Conservation (phyloP, 2,329 filamentous ascomycete genomes). For the Fusarium piperis region DNA sequence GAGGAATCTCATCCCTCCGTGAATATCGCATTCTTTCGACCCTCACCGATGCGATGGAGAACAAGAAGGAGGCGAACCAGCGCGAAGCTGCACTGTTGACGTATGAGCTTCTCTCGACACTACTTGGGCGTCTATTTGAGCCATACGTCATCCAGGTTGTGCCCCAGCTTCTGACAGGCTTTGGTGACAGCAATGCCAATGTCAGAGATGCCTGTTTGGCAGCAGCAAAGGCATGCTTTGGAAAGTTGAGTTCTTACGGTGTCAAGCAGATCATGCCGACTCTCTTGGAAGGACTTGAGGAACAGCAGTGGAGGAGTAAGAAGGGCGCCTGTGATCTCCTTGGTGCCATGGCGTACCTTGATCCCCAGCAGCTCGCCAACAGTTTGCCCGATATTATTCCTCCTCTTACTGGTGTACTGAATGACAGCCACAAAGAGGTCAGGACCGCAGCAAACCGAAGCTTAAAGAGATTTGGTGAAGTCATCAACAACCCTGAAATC, state of each 20-base stretch:
- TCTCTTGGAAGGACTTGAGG: conserved; percentile 89
- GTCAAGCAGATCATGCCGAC: conserved; percentile 95
- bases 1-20: conserved; percentile 81
- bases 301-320: conserved; percentile 97
- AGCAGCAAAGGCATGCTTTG: conserved; percentile 93
- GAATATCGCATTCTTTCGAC: conserved; percentile 88
- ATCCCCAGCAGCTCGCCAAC: conserved; percentile 90
- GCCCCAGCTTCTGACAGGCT: conserved; percentile 86
- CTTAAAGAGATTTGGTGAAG: conserved; percentile 96
- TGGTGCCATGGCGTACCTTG: conserved; percentile 97
- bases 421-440: conserved; percentile 98
- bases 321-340: conserved; percentile 97
- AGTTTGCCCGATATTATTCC: conserved; percentile 97
- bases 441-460: conserved; percentile 91
- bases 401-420: conserved; percentile 90
- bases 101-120: conserved; percentile 87
- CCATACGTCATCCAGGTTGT: conserved; percentile 97
- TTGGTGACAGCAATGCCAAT: conserved; percentile 87
- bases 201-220: conserved; percentile 94
- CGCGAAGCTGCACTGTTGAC: conserved; percentile 89
- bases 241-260: conserved; percentile 91
- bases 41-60: conserved; percentile 85
- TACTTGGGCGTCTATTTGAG: conserved; percentile 90
- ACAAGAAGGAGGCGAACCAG: conserved; percentile 91
- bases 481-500: conserved; percentile 97